Conservation (phyloP, 2,329 filamentous ascomycete species). For the Coniosporium tulheliwenetii region DNA sequence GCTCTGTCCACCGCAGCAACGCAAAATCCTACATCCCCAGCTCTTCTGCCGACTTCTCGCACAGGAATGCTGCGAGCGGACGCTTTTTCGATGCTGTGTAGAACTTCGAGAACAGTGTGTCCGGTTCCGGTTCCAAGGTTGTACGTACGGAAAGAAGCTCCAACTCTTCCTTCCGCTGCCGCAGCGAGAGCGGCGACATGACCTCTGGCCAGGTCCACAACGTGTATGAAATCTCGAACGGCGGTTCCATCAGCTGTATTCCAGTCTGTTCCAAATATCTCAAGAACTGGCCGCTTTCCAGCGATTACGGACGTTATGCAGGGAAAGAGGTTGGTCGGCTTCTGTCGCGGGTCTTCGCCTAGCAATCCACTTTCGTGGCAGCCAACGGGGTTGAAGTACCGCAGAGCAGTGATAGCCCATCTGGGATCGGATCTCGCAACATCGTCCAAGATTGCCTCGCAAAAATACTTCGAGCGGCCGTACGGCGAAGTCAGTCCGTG, state of each 20-base stretch:
- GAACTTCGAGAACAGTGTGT: constrained; percentile 26
- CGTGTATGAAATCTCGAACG: constrained; percentile 53
- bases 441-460: constrained; percentile 50
- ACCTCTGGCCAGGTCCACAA: constrained; percentile 46
- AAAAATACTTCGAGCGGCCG: constrained; percentile 52
- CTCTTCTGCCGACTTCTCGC: constrained; percentile 19
- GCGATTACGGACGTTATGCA: constrained; percentile 47
- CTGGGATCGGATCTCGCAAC: constrained; percentile 42
- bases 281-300: constrained; percentile 35
- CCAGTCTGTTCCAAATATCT: constrained; percentile 50
- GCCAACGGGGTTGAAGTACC: constrained; percentile 55
- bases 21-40: constrained; percentile 25
- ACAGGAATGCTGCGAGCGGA: constrained; percentile 19
- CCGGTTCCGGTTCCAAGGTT: constrained; percentile 27
- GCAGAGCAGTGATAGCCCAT: constrained; percentile 47
- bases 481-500: constrained; percentile 49
- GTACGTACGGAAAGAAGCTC: constrained; percentile 20
- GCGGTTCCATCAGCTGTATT: constrained; percentile 50
- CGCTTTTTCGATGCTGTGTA: constrained; percentile 20
- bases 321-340: constrained; percentile 48
- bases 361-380: constrained; percentile 48
- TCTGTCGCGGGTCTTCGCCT: constrained; percentile 46
- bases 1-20: constrained; percentile 22
- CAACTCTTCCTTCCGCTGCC: constrained; percentile 15
- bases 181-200: constrained; percentile 43